phyloP scores from a whole-genome alignment of 352 stramenopile species.

The Phytopythium montanum region DNA sequence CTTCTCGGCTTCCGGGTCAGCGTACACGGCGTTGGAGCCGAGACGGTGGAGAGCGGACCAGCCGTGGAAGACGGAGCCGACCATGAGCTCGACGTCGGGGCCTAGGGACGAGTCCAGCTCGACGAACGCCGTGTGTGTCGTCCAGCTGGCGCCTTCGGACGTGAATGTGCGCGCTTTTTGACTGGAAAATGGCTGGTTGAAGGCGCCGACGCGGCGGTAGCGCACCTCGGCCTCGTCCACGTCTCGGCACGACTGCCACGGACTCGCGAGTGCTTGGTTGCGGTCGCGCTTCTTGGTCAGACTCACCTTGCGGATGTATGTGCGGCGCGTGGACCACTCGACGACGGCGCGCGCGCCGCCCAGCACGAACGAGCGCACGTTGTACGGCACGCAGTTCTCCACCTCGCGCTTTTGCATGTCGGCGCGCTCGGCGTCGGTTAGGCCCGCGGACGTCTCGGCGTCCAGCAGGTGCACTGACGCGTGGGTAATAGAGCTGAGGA shows the following conservation, averaged over 20 bases:
- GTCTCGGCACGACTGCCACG: conserved; percentile 70
- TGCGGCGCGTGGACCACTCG: conserved; percentile 69
- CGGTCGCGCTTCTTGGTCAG: conserved; percentile 37
- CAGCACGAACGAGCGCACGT: conserved; percentile 70
- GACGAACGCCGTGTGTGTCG: conserved; percentile 64
- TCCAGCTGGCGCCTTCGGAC: conserved; percentile 47
- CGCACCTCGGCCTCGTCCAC: conserved; percentile 56
- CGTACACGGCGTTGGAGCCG: conserved; percentile 43
- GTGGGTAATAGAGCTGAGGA: too few species aligned
- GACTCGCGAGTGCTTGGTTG: conserved; percentile 24
- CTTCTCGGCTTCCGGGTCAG: conserved; percentile 32
- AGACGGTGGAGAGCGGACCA: conserved; percentile 69
- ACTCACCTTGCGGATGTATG: conserved; percentile 64
- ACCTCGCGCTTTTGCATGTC: conserved; percentile 79
- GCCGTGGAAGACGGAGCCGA: conserved; percentile 74
- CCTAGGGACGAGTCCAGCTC: conserved; percentile 21
- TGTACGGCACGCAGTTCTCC: conserved; percentile 83
- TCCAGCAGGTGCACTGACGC: conserved; percentile 30
- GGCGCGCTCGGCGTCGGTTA: conserved; percentile 43
- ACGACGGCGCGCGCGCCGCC: conserved; percentile 41
- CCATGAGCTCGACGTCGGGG: conserved; percentile 58
- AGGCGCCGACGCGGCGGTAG: conserved; percentile 37
- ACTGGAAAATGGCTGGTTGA: conserved; percentile 29
- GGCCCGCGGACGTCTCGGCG: conserved; percentile 29
- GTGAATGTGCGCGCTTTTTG: conserved; percentile 56